Evolutionary conservation across 768 basidiomycete genomes (phyloP).

Genomic region (Crassisporium funariophilum): DNA sequence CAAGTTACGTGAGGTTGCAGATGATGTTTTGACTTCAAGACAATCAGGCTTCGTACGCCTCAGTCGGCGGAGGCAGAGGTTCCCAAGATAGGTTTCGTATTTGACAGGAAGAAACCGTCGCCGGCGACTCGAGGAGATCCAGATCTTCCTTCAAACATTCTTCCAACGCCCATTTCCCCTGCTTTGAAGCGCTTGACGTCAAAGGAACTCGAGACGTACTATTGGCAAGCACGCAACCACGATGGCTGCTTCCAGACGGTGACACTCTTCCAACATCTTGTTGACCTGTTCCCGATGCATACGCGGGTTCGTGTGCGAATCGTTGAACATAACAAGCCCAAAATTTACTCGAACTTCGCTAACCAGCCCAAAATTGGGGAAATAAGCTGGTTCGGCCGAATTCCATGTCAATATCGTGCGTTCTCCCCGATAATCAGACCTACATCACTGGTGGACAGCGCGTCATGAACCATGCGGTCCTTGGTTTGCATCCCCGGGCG

Average conservation of each 20-base stretch:
- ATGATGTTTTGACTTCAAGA: slow-evolving; percentile 12
- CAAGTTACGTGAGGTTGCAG: slow-evolving; percentile 21
- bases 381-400: slow-evolving; percentile 14
- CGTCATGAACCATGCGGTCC: slow-evolving; percentile 17
- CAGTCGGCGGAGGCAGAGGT: slow-evolving; percentile 11
- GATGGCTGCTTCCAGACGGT: slow-evolving; percentile 22
- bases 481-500: slow-evolving; percentile 15
- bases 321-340: slow-evolving; percentile 11
- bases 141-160: slow-evolving; percentile 22
- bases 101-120: slow-evolving; percentile 7
- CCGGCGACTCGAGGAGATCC: slow-evolving; percentile 8
- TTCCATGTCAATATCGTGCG: slow-evolving; percentile 11
- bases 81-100: slow-evolving; percentile 19
- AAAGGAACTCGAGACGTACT: slow-evolving; percentile 21
- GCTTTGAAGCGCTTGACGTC: slow-evolving; percentile 10
- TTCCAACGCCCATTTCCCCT: slow-evolving; percentile 1
- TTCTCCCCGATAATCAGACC: slow-evolving; percentile 8
- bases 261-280: slow-evolving; percentile 22
- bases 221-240: slow-evolving; percentile 25
- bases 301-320: slow-evolving; percentile 20
- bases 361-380: slow-evolving; percentile 17
- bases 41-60: slow-evolving; percentile 6
- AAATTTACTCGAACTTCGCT: slow-evolving; percentile 13
- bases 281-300: slow-evolving; percentile 22
- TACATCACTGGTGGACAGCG: slow-evolving; percentile 17